A percentile compares a stretch with the other conserved stretches of the same genome.
Evolutionary conservation across 179 eudicot genomes (phyloP).

Genomic region (Dionaea muscipula): DNA sequence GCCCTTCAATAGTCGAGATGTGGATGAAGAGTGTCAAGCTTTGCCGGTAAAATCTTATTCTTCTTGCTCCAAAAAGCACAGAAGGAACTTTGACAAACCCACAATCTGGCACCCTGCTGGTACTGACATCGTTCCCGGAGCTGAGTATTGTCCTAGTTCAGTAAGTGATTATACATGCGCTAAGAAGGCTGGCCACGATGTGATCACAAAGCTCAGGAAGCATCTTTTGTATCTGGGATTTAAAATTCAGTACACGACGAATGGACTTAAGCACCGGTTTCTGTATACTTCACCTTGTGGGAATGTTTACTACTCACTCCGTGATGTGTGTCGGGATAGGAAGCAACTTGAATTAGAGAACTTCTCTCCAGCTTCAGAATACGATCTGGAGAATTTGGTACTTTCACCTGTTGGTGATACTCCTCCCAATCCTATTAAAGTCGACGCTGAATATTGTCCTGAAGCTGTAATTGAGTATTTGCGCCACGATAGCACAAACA

Average conservation of each 20-base stretch:
- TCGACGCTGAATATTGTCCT: constrained; percentile 46
- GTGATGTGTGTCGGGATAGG: constrained; percentile 11
- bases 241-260: constrained; percentile 24
- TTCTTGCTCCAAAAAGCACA: neutral
- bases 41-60: constrained; percentile 6
- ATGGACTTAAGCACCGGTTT: constrained; percentile 10
- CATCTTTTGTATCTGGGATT: constrained; percentile 56
- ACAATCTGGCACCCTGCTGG: constrained; percentile 17
- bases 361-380: constrained; percentile 2
- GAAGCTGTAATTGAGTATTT: constrained; percentile 33
- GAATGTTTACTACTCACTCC: constrained; percentile 20
- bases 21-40: constrained; percentile 13
- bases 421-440: neutral
- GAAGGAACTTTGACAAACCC: neutral
- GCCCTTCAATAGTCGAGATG: constrained; percentile 5
- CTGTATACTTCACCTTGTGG: constrained; percentile 55
- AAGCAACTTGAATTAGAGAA: neutral
- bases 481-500: neutral
- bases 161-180: constrained; percentile 15
- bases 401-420: neutral
- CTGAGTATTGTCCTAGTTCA: constrained; percentile 38
- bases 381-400: neutral
- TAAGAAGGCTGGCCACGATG: neutral
- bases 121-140: constrained; percentile 16
- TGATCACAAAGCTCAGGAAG: constrained; percentile 17